Base-by-base conservation (phyloP, 495 filamentous ascomycete genomes). In the Daldinia bambusicola region DNA sequence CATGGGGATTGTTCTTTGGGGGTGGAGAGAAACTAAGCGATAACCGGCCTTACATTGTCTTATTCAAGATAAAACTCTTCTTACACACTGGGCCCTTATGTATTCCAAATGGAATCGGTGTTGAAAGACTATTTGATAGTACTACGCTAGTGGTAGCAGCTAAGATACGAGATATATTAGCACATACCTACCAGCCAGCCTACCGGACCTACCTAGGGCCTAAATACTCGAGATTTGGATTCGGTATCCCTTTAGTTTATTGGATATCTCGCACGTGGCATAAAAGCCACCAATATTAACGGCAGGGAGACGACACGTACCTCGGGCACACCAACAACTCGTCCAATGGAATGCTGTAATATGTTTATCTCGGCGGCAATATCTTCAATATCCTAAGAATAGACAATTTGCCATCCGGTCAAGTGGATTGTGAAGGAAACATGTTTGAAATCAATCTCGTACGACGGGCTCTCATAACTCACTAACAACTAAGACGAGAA, bases 1-100 rank as follows among this genome's bases (percentile, higher is more conserved):
- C 66, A 66, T 48, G 64, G 70, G 59, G 61, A 45, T 34, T 20
- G 36, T 40, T 48, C 22, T 41, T 22, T 41, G 26, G 32, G 51
- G 43, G 43, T 26, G 32, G 51, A 34, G 43, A 53, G 14, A 40
- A 45, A 1, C 31, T 40, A 57, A 26, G 32, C 18, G 41, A 61
- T 56, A 63, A 40, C 43, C 31, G 45, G 37, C 57, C 57, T 56
- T 13, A 53, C 52, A 52, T 36, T 36, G 34, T 43, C 43, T 40
- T 3, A 30, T 53, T 53, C 20, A 10, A 26, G 26, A 26, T 26
- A 26, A 26, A 26, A 43, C 13, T 43, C 13, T 43, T 18, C 26
- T 26, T 26, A 1, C 26, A 26, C n/a, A n/a, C n/a, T n/a, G n/a
- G n/a, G n/a, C 9, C n/a, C 9, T 12, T 43, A 13, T 3, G 40